Evolutionary conservation across 352 stramenopile species (phyloP), one percentile per base, ranked within the genome.

Genomic region (Globisporangium polare): DNA sequence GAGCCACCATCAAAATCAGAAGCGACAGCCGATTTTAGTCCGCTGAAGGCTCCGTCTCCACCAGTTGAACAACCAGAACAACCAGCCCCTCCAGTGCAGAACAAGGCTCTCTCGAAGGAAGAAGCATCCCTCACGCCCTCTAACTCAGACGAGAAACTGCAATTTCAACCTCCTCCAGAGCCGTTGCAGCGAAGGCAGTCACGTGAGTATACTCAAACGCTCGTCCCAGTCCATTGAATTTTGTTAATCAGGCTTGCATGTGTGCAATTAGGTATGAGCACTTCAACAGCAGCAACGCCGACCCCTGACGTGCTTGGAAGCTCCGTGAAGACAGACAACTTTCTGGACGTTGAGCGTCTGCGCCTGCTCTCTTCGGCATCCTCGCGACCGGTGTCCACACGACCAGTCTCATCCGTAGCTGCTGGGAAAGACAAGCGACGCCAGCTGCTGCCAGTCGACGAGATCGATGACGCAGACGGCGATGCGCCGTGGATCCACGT

Each of bases 331-430:
- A 17, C 37, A 6, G 57, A 50, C 33, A 53, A 67, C 60, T 67
- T 75, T 33, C 60, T 77, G 15, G 73, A 81, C 35, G 47, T 78
- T 3, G 73, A 81, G 2, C 62, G 68, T 31, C 66, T 78, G 5
- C 66, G 60, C 3, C 45, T 69, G 46, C 53, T 78, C 33, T 73
- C 63, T 5, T 63, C 71, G 2, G 35, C 69, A n/a, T 72, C 71
- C 0, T 78, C 74, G 0, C 59, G 72, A 42, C 69, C 74, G 53
- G 42, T 31, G 10, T 76, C 52, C 39, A 78, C 53, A 2, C 72
- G 71, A 41, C 69, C 66, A 52, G 37, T 41, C 5, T 72, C 70
- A 5, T 69, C 75, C 6, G 26, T 72, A 4, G 17, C 17, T 20
- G 56, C 53, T 22, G 29, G 37, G 49, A 60, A 69, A 54, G 71